Percentiles rank a stretch among this genome's conserved stretches.
phyloP scores from a whole-genome alignment of 352 stramenopile species.

The Pythium aphanidermatum region DNA sequence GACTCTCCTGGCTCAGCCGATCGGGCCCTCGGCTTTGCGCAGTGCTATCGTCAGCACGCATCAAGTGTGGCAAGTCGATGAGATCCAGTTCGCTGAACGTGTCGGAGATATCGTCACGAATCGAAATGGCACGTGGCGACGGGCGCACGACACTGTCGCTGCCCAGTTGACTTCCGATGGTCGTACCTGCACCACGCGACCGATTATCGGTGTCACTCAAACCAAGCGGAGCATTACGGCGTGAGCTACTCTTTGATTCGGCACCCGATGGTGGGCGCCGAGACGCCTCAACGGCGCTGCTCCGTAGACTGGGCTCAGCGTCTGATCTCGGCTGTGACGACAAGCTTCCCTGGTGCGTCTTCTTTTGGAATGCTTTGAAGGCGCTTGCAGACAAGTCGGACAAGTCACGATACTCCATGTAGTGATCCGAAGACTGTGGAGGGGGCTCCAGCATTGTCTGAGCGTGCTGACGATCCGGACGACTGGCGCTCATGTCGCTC shows the following conservation, averaged over 20 bases:
- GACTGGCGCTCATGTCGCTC: neutral
- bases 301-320: conserved; percentile 13
- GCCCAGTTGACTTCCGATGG: conserved; percentile 22
- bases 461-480: conserved; percentile 8
- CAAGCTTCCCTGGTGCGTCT: conserved; percentile 15
- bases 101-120: conserved; percentile 53
- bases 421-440: conserved; percentile 8
- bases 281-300: conserved; percentile 14
- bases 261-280: conserved; percentile 7
- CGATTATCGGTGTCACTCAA: neutral
- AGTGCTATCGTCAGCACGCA: conserved; percentile 52
- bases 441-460: conserved; percentile 12
- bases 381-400: conserved; percentile 59
- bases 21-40: conserved; percentile 5
- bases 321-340: conserved; percentile 16
- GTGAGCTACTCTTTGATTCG: conserved; percentile 14
- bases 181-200: conserved; percentile 5
- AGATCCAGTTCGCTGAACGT: conserved; percentile 76
- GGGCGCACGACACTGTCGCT: conserved; percentile 13
- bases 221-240: conserved; percentile 10
- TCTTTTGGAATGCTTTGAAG: conserved; percentile 55
- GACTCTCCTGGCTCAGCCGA: conserved; percentile 21
- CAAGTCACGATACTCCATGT: conserved; percentile 41
- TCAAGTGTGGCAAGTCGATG: conserved; percentile 61
- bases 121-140: conserved; percentile 35